These are phyloP conservation scores for Ailanthus altissimus DNA, from an alignment of 345 rosid genomes.

Conservation along the genomic window DNA sequence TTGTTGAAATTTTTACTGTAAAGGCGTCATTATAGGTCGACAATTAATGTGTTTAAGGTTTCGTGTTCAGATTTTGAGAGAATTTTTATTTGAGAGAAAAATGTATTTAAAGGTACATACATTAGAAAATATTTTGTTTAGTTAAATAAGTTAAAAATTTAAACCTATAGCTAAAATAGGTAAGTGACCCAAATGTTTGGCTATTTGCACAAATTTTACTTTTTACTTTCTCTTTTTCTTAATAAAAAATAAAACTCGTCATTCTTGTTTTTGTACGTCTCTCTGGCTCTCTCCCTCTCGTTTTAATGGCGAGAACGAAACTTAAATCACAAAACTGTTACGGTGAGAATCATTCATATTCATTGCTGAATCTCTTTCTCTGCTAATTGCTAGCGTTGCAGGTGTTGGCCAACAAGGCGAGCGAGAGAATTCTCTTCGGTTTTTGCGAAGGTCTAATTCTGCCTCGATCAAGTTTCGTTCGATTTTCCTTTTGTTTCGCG, in stretches of 20 bases:
- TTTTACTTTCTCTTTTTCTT: not conserved
- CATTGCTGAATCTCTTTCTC: not conserved
- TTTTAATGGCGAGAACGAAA: constrained; percentile 16
- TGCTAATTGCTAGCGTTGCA: not conserved
- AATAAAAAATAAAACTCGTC: not conserved
- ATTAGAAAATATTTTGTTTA: too few species aligned
- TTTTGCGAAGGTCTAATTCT: not conserved
- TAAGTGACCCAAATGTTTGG: too few species aligned
- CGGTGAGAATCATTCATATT: not conserved
- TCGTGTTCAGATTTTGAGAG: too few species aligned
- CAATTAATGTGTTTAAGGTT: too few species aligned
- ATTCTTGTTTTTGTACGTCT: not conserved
- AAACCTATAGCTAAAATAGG: too few species aligned
- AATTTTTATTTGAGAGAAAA: too few species aligned
- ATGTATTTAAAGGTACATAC: too few species aligned
- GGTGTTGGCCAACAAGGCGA: not conserved
- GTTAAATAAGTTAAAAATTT: too few species aligned
- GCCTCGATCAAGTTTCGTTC: too few species aligned
- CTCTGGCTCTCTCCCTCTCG: not conserved
- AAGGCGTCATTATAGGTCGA: too few species aligned
- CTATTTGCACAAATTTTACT: too few species aligned
- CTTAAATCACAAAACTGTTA: not conserved
- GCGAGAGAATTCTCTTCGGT: not conserved
- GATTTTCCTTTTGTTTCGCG: not conserved
- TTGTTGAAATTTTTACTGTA: too few species aligned